These are phyloP conservation scores for Cutaneotrichosporon cyanovorans DNA, from an alignment of 1,284 basidiomycete species.

Conservation along the genomic window DNA sequence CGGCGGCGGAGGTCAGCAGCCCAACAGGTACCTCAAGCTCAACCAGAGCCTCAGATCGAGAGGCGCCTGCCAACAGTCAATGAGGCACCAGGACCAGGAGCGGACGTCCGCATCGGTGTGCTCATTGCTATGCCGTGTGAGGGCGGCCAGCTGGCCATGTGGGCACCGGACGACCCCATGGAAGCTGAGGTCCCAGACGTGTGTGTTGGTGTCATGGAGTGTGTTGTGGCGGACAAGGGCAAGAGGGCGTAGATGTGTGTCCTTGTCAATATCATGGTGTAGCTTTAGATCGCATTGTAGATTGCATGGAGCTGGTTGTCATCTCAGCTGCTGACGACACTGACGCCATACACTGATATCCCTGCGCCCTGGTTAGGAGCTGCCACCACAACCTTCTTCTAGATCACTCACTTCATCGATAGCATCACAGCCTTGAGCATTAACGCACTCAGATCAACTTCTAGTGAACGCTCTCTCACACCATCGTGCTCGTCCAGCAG, in stretches of 20 bases:
- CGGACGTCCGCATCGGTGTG: conserved; percentile 33
- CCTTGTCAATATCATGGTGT: too few species aligned
- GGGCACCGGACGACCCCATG: conserved; percentile 20
- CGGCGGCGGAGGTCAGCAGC: background rate
- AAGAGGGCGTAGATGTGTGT: background rate
- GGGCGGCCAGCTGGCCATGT: conserved; percentile 12
- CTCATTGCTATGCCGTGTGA: conserved; percentile 35
- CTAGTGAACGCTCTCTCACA: too few species aligned
- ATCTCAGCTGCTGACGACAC: too few species aligned
- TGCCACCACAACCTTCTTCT: too few species aligned
- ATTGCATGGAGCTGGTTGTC: too few species aligned
- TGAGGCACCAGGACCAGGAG: conserved; percentile 16
- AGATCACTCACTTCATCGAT: too few species aligned
- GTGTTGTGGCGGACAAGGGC: background rate
- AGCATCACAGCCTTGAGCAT: too few species aligned
- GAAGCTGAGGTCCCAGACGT: conserved; percentile 33
- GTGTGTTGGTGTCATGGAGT: conserved; percentile 31
- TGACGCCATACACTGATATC: too few species aligned
- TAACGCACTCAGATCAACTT: too few species aligned
- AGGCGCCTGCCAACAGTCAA: background rate
- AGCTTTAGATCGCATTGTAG: too few species aligned
- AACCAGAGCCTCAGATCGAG: background rate
- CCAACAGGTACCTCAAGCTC: background rate
- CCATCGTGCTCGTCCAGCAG: too few species aligned
- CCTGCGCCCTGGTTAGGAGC: too few species aligned